A percentile compares a stretch with the other conserved stretches of the same genome.
Conservation (phyloP, 2,329 filamentous ascomycete genomes). For the Talaromyces amestolkiae region DNA sequence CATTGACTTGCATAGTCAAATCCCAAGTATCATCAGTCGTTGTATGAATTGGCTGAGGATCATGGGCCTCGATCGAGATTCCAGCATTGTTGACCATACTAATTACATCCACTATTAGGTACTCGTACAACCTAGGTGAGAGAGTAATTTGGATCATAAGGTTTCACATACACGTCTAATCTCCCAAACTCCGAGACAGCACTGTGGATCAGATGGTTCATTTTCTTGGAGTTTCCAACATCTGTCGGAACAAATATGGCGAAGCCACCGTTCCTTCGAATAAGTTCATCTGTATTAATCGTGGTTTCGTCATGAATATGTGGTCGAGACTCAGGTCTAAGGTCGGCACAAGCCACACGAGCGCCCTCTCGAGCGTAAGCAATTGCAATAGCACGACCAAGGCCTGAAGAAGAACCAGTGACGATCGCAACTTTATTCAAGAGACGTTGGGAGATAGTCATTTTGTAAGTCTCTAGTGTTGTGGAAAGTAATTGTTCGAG, state of each 20-base stretch:
- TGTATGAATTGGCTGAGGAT: conserved; percentile 45
- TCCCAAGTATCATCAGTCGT: conserved; percentile 49
- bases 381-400: conserved; percentile 24
- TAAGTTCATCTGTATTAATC: conserved; percentile 40
- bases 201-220: conserved; percentile 38
- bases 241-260: conserved; percentile 48
- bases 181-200: conserved; percentile 29
- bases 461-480: not conserved
- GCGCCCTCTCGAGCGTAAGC: conserved; percentile 25
- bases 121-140: not conserved
- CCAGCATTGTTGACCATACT: conserved; percentile 54
- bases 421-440: conserved; percentile 23
- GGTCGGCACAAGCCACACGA: conserved; percentile 25
- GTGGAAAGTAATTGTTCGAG: not conserved
- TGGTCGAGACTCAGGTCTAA: conserved; percentile 16
- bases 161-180: conserved; percentile 4
- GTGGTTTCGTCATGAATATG: conserved; percentile 22
- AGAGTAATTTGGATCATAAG: not conserved
- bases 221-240: conserved; percentile 37
- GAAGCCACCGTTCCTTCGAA: conserved; percentile 33
- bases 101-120: not conserved
- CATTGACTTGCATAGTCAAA: conserved; percentile 12
- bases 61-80: conserved; percentile 40
- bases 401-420: conserved; percentile 23
- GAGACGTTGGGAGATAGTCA: not conserved